Evolutionary conservation across 352 stramenopile genomes (phyloP).

Genomic region (Hyaloperonospora arabidopsidis): DNA sequence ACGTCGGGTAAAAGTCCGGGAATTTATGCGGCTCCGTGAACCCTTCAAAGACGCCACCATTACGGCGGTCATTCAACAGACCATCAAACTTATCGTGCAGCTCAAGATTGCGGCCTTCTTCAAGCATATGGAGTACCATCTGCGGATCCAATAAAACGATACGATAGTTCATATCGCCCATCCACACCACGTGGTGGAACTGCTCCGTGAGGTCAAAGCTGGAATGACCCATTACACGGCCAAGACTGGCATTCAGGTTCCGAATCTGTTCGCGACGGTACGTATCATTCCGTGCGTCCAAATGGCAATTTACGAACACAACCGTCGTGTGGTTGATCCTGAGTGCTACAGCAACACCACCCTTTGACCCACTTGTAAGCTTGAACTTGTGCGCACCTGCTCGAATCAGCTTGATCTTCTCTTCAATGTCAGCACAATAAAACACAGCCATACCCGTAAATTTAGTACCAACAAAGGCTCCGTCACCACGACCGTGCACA

Average conservation of each 20-base stretch:
- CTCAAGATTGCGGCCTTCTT: slow-evolving; percentile 61
- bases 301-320: slow-evolving; percentile 80
- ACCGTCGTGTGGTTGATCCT: slow-evolving; percentile 72
- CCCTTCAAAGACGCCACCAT: slow-evolving; percentile 68
- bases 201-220: slow-evolving; percentile 81
- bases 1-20: slow-evolving; percentile 84
- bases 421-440: slow-evolving; percentile 40
- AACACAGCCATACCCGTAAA: slow-evolving; percentile 82
- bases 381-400: slow-evolving; percentile 78
- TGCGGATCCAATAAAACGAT: slow-evolving; percentile 68
- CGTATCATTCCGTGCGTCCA: slow-evolving; percentile 72
- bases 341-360: slow-evolving; percentile 66
- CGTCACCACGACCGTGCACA: slow-evolving; percentile 70
- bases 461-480: slow-evolving; percentile 77
- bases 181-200: slow-evolving; percentile 87
- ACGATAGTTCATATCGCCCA: slow-evolving; percentile 86
- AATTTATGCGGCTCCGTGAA: slow-evolving; percentile 82
- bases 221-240: slow-evolving; percentile 69
- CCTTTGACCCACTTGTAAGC: slow-evolving; percentile 72
- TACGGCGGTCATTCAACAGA: slow-evolving; percentile 66
- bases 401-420: slow-evolving; percentile 67
- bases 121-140: slow-evolving; percentile 75
- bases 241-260: slow-evolving; percentile 68
- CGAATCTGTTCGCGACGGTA: slow-evolving; percentile 80
- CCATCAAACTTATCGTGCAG: slow-evolving; percentile 83